A percentile compares a stretch with the other conserved stretches of the same genome.
These are phyloP conservation scores for Scheffersomyces lignosus DNA, from an alignment of 805 yeast genomes.

Conservation along the genomic window DNA sequence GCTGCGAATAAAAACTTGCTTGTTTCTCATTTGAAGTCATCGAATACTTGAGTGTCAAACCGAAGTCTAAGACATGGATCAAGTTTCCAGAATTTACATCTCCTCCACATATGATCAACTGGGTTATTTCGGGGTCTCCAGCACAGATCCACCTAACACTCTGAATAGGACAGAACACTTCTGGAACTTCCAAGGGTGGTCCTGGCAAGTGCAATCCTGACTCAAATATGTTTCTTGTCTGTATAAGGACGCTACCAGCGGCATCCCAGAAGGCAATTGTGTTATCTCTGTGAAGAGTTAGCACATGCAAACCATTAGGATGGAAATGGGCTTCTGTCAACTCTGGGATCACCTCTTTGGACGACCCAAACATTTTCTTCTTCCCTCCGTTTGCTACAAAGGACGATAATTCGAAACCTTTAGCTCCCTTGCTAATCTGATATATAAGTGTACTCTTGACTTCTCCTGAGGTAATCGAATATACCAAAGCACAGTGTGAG, in stretches of 20 bases:
- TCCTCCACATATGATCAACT: conserved; percentile 70
- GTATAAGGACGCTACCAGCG: conserved; percentile 66
- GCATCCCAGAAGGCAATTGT: conserved; percentile 93
- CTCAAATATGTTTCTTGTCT: conserved; percentile 72
- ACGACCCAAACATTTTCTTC: conserved; percentile 38
- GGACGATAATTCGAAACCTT: conserved; percentile 49
- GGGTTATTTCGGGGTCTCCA: conserved; percentile 76
- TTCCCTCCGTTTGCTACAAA: conserved; percentile 38
- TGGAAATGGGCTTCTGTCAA: conserved; percentile 69
- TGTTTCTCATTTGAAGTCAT: conserved; percentile 82
- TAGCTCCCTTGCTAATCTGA: conserved; percentile 63
- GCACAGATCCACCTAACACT: conserved; percentile 78
- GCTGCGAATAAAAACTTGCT: conserved; percentile 71
- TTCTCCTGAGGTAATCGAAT: conserved; percentile 61
- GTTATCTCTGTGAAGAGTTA: conserved; percentile 80
- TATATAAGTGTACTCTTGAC: conserved; percentile 60
- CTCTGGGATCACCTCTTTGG: conserved; percentile 33
- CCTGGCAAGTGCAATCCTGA: conserved; percentile 60
- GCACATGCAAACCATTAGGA: conserved; percentile 86
- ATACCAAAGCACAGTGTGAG: conserved; percentile 64
- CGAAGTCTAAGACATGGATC: conserved; percentile 66
- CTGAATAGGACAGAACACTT: conserved; percentile 42
- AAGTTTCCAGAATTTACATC: conserved; percentile 37
- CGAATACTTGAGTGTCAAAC: conserved; percentile 74
- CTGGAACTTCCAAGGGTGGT: conserved; percentile 18